Base-by-base conservation (phyloP, 2,329 filamentous ascomycete species). In the Alternaria viburni region DNA sequence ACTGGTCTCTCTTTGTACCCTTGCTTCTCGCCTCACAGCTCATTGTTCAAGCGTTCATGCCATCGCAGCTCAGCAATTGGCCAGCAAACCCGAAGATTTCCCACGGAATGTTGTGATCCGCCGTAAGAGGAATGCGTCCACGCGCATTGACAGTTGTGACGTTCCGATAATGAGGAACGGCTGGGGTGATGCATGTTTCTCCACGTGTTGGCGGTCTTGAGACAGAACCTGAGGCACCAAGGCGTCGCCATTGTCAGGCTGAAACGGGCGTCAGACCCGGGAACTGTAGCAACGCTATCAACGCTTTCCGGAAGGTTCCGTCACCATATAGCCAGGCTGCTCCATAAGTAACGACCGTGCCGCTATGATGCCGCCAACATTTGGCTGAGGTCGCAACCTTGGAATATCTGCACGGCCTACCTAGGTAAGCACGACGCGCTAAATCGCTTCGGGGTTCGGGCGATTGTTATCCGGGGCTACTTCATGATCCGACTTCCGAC, bases 171-270 rank as follows among this genome's bases (percentile, higher is more conserved):
- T 46, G 12, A 44, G 23, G 54, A 54, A 49, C 26, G 36, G 54
- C 43, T 52, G 46, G 47, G 32, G 51, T 51, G 44, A 32, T 30
- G 21, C 36, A 25, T 30, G 49, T 19, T 43, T n/a, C 44, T 60
- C 55, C 45, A 46, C 28, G 45, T 50, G 47, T n/a, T 62, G 36
- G 9, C 26, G 56, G 11, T 45, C 43, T 56, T 69, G 66, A 67
- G 65, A 69, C 66, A 25, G 28, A 54, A 60, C 62, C 64, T 69
- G 66, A 69, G 59, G 61, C 66, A 65, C 41, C 43, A 52, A 54
- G 59, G 50, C 12, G 51, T 32, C 51, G 52, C 52, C 57, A 44
- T 67, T 54, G 32, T 45, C 58, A 43, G 61, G 61, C 64, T 69
- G 66, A 69, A 67, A 69, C 66, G 57, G 30, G 17, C 28, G 30